Base-by-base conservation (phyloP, 2,329 filamentous ascomycete species). In the Fusarium sp. region DNA sequence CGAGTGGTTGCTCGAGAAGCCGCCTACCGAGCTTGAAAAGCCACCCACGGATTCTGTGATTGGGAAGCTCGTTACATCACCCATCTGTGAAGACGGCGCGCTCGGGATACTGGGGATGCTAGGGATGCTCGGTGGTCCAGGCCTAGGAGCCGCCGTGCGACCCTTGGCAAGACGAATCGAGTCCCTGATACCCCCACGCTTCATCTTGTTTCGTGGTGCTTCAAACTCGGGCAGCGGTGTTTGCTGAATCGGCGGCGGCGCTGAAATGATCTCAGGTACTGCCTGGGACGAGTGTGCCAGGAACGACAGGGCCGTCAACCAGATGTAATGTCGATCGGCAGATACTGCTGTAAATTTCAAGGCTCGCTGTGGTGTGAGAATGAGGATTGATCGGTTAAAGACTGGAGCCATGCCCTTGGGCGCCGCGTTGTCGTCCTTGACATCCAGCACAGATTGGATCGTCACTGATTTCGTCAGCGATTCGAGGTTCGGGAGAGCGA, bases 401-500 rank as follows among this genome's bases (percentile, higher is more conserved):
- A 94, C 85, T 24, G 86, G 82, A 8, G 88, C 84, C 38, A 82
- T 79, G 62, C 92, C 93, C 81, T 93, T 96, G 1, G 96, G 96
- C 42, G 94, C 82, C 8, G 94, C 90, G 71, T 96, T 97, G 79
- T 96, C 94, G 77, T 99, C 96, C 83, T 97, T 97, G 73, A 99
- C 96, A 79, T 99, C 96, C 34, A 99, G 88, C 6, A 99, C 96
- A 11, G 96, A 98, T 86, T 98, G 96, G 74, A 99, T 98, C 11
- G 89, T 90, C 78, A 99, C 95, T 98, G 78, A 35, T 69, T 64
- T 70, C 67, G 80, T 85, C 83, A 85, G 80, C 66, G 71, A 65
- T 66, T 74, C 29, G 54, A 63, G 47, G 57, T 66, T 72, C 22
- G 64, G 42, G 10, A 42, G 67, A 52, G 18, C 64, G 45, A 67